Base-by-base conservation (phyloP, 2,329 filamentous ascomycete genomes). In the Phialophora expanda region DNA sequence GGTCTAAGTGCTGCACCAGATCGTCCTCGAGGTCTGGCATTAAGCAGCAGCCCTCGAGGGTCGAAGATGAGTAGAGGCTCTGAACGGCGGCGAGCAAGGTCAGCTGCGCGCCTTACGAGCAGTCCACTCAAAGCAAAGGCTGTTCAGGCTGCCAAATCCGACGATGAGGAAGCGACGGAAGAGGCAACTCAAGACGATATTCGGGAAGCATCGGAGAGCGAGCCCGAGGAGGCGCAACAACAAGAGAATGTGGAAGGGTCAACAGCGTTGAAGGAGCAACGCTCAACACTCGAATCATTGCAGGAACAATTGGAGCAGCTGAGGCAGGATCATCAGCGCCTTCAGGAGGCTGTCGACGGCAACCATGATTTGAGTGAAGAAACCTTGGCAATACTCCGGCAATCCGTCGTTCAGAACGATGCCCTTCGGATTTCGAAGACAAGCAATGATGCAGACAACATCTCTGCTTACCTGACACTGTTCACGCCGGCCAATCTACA, bases 71-170 rank as follows among this genome's bases (percentile, higher is more conserved):
- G 68, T 17, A 66, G 69, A 54, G 67, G 69, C 12, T 69, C 66
- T 24, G n/a, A 22, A n/a, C 64, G 70, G 50, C 54, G 58, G 38
- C 61, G 63, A 51, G 55, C 48, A 46, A 46, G 55, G 55, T 50
- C 59, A 22, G 32, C 34, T 28, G 56, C 59, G 1, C 51, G 54
- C 17, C 34, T 66, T 17, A 69, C 70, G 12, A 73, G 72, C 60
- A 73, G 72, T 58, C 72, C 72, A 8, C 56, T 73, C 54, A 73
- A 73, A 57, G 62, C 61, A 11, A 69, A 65, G 44, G 54, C 61
- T n/a, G 50, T 12, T 30, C 62, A 44, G 17, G 56, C 46, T 22
- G 44, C n/a, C 28, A 20, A 28, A 34, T 56, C 46, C 46, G 54
- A 53, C 48, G 8, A 53, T 17, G 48, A 24, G 17, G 26, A 55